Evolutionary conservation across 2,329 filamentous ascomycete genomes (phyloP), one percentile per base, ranked within the genome.

Genomic region (Hypoxylon sp.): DNA sequence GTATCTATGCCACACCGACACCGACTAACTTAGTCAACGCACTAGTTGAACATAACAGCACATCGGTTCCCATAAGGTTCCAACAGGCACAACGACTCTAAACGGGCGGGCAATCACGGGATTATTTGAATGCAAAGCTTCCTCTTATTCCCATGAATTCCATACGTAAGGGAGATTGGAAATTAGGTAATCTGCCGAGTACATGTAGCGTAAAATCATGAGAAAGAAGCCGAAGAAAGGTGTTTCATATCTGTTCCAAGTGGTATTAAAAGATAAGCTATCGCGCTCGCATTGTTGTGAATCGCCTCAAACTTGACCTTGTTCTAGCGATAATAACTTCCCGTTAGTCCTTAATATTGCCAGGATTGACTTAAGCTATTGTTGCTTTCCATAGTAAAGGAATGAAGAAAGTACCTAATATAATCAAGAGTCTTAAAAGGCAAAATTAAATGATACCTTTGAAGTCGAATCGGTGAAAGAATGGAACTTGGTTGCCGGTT

Each of bases 171-270:
- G 46, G 30, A 11, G 8, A 32, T 43, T 27, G 27, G 11, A 52
- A 45, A n/a, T 37, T 14, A 54, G 43, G 25, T 46, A 32, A 23
- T 30, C 34, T 30, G 45, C 37, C 43, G 32, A 55, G 57, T 19
- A 53, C 12, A 19, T n/a, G 23, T 19, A 23, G 56, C 21, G 7
- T 43, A 32, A 11, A 16, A 39, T 54, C 25, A 43, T 21, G 2
- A 50, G 14, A 21, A 50, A 25, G 43, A 55, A 9, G 56, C 32
- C 39, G 56, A 29, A 14, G 25, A 27, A 19, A 45, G 34, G 32
- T 45, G 63, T 65, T 65, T 65, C 63, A 65, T 53, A 34, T 51
- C 27, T 57, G 67, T 67, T 64, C 63, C 67, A 67, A 64, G 46
- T 69, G 45, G 53, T 46, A 69, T 67, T 45, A 59, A 62, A 16